Conservation (phyloP, 352 stramenopile species). For the Globisporangium parvum region DNA sequence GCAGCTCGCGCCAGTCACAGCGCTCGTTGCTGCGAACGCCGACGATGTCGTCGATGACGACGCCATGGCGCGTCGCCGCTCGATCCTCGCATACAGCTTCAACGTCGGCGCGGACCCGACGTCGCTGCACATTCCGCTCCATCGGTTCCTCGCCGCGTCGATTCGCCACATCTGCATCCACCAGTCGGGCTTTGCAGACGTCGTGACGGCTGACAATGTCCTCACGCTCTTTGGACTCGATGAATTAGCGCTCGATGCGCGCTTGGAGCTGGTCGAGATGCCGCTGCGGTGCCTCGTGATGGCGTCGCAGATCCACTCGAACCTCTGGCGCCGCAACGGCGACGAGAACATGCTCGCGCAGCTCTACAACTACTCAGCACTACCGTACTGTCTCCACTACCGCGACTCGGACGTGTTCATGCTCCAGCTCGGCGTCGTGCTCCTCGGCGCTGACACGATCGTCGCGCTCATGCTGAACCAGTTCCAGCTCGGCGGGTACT, state of each 20-base stretch:
- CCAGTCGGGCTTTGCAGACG: constrained; percentile 38
- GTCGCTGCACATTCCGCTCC: constrained; percentile 77
- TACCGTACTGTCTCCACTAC: constrained; percentile 86
- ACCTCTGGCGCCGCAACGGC: constrained; percentile 81
- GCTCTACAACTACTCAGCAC: constrained; percentile 86
- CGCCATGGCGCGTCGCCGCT: constrained; percentile 8
- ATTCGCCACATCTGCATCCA: constrained; percentile 66
- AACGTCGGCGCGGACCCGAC: constrained; percentile 52
- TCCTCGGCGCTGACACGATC: constrained; percentile 58
- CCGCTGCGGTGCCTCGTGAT: constrained; percentile 80
- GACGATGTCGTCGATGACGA: constrained; percentile 6
- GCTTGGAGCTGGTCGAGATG: constrained; percentile 69
- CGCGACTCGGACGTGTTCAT: constrained; percentile 77
- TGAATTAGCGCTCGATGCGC: constrained; percentile 28
- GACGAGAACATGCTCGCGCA: constrained; percentile 89
- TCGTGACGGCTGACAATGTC: constrained; percentile 39
- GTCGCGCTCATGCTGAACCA: constrained; percentile 70
- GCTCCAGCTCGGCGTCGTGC: constrained; percentile 63
- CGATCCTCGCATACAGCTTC: constrained; percentile 49
- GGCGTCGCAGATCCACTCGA: constrained; percentile 84
- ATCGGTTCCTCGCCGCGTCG: constrained; percentile 71
- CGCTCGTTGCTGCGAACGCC: constrained; percentile 17
- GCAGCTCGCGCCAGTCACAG: constrained; percentile 26
- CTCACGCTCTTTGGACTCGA: constrained; percentile 58
- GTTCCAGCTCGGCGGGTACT: constrained; percentile 71